phyloP scores from a whole-genome alignment of 2,329 filamentous ascomycete species.

The Chrysosphaeria jannelii region DNA sequence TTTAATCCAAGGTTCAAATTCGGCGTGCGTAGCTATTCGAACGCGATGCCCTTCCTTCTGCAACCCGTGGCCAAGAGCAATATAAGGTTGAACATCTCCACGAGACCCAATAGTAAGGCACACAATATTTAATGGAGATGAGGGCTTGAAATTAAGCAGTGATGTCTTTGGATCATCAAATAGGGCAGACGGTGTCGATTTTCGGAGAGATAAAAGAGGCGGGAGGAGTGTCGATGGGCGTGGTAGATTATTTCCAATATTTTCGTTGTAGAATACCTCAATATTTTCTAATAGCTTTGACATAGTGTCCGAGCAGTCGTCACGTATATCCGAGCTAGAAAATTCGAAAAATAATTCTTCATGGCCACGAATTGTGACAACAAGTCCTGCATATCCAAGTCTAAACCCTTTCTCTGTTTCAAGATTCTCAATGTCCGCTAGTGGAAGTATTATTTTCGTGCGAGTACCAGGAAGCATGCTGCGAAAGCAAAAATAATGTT shows the following conservation, averaged over 20 bases:
- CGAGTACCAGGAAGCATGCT: constrained; percentile 68
- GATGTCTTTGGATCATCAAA: constrained; percentile 78
- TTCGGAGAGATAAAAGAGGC: too few species aligned
- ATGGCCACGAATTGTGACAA: constrained; percentile 76
- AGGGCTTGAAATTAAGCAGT: constrained; percentile 71
- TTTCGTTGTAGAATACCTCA: too few species aligned
- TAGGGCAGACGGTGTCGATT: too few species aligned
- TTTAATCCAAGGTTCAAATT: constrained; percentile 72
- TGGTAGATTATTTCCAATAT: too few species aligned
- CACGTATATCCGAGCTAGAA: constrained; percentile 40
- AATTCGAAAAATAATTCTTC: constrained; percentile 97
- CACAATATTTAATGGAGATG: constrained; percentile 50
- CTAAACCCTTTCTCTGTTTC: constrained; percentile 88
- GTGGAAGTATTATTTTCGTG: constrained; percentile 72
- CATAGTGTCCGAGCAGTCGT: too few species aligned
- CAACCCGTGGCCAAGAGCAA: constrained; percentile 76
- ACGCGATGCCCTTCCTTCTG: constrained; percentile 63
- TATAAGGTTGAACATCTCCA: constrained; percentile 92
- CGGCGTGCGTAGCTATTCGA: constrained; percentile 69
- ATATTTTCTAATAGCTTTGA: too few species aligned
- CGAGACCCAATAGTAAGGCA: constrained; percentile 89
- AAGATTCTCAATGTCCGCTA: constrained; percentile 76
- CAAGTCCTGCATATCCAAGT: constrained; percentile 68
- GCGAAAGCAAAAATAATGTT: constrained; percentile 70
- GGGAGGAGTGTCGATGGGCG: too few species aligned